A percentile compares a stretch with the other conserved stretches of the same genome.
These are phyloP conservation scores for Ascochyta rabiei DNA, from an alignment of 2,329 filamentous ascomycete species.

Conservation along the genomic window DNA sequence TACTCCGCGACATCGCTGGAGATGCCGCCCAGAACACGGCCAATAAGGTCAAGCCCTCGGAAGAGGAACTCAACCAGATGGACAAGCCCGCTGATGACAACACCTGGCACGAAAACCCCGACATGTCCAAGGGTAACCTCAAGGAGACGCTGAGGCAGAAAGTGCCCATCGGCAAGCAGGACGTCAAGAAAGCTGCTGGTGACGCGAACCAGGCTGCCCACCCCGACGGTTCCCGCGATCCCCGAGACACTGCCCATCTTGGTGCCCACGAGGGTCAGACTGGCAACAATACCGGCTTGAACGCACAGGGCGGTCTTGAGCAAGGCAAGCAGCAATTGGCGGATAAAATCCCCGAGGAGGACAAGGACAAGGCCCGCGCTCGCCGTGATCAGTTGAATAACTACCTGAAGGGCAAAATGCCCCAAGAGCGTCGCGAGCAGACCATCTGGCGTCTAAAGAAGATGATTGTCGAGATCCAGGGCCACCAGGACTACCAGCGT, in stretches of 20 bases:
- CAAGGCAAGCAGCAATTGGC: slow-evolving; percentile 64
- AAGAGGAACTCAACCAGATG: slow-evolving; percentile 77
- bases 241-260: slow-evolving; percentile 59
- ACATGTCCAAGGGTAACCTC: slow-evolving; percentile 72
- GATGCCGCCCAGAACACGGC: slow-evolving; percentile 86
- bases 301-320: slow-evolving; percentile 58
- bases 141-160: slow-evolving; percentile 70
- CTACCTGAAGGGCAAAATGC: slow-evolving; percentile 86
- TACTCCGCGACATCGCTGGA: slow-evolving; percentile 88
- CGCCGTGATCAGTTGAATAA: slow-evolving; percentile 63
- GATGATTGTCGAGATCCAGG: slow-evolving; percentile 96
- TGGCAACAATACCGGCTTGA: slow-evolving; percentile 55
- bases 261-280: slow-evolving; percentile 58
- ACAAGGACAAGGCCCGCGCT: slow-evolving; percentile 50
- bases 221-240: slow-evolving; percentile 61
- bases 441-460: slow-evolving; percentile 93
- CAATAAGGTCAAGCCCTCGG: slow-evolving; percentile 73
- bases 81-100: slow-evolving; percentile 88
- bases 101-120: slow-evolving; percentile 87
- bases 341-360: slow-evolving; percentile 69
- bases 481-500: slow-evolving; percentile 89
- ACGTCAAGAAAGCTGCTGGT: slow-evolving; percentile 63
- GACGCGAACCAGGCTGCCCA: slow-evolving; percentile 65
- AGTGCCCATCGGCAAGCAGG: slow-evolving; percentile 61
- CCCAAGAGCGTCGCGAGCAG: slow-evolving; percentile 90